Conservation (phyloP, 306 rosid species). For the Cyclanthera cordifolia region DNA sequence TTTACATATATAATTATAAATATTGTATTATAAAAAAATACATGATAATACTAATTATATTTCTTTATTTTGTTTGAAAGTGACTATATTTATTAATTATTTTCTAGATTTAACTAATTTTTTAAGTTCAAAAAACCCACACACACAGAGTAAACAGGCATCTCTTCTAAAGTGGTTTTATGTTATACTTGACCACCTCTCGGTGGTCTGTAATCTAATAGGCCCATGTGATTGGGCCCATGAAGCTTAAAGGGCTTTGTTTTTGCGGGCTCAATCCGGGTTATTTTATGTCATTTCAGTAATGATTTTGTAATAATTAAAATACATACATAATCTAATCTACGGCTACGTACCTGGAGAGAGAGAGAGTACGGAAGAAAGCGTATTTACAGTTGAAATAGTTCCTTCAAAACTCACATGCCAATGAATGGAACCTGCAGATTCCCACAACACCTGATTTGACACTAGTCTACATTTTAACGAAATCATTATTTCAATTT, state of each 20-base stretch:
- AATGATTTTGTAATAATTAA: neutral
- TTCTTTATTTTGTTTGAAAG: no score
- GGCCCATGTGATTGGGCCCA: neutral
- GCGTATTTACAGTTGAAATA: neutral
- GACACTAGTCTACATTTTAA: neutral
- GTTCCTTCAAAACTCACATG: neutral
- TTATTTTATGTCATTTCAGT: neutral
- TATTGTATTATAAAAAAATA: no score
- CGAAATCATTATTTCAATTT: neutral
- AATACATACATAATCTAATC: neutral
- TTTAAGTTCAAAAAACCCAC: no score
- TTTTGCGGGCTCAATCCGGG: neutral
- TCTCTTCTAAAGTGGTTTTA: no score
- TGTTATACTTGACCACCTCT: no score
- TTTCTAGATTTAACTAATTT: no score
- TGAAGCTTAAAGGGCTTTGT: neutral
- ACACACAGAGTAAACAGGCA: no score
- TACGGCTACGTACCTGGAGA: conserved; percentile 1
- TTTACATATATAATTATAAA: no score
- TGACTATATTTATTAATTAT: no score
- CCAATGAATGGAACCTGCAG: conserved; percentile 3
- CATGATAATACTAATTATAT: no score
- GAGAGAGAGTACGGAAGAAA: neutral
- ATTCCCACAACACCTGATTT: neutral
- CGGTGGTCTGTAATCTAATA: neutral